Base-by-base conservation (phyloP, 495 filamentous ascomycete genomes). In the Aspergillus cavernicola region DNA sequence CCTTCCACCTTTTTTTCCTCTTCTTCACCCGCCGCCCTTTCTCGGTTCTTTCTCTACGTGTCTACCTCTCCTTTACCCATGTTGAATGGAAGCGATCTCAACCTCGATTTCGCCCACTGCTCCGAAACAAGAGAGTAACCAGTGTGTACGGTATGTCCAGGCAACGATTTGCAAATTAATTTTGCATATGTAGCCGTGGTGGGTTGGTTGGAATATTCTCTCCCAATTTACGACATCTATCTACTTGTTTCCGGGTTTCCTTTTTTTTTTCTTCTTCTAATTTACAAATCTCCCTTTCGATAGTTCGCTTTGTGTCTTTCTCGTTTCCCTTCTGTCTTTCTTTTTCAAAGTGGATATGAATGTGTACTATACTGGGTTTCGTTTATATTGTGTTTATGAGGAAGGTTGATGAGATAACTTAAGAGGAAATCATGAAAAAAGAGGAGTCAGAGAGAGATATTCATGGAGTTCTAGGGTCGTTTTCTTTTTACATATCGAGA, bases 321-420 rank as follows among this genome's bases (percentile, higher is more conserved):
- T 11, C 28, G 23, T 15, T 15, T 32, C 37, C 36, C 24, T 56
- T 42, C 35, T 45, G 33, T 52, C 33, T 31, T 48, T 28, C 36
- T 22, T 35, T 33, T 39, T 32, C 38, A 44, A 49, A 41, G 40
- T 32, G 24, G 29, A n/a, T 44, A 20, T 44, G 39, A 29, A 13
- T n/a, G 32, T 62, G 53, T 62, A 59, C 23, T 57, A 59, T 62
- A 62, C 13, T 44, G 42, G 29, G 36, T 42, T 44, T 36, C 13
- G 36, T 43, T 42, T 62, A 54, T 56, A 53, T 12, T 53, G 39
- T 49, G 44, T 22, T 31, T 35, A 8, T 13, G 24, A 11, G 20
- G 12, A 39, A 42, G 36, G 22, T 4, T 29, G 42, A 13, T 40
- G 20, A 33, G n/a, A n/a, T n/a, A n/a, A n/a, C n/a, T n/a, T n/a